Base-by-base conservation (phyloP, 2,329 filamentous ascomycete genomes). In the Boeremia exigua region DNA sequence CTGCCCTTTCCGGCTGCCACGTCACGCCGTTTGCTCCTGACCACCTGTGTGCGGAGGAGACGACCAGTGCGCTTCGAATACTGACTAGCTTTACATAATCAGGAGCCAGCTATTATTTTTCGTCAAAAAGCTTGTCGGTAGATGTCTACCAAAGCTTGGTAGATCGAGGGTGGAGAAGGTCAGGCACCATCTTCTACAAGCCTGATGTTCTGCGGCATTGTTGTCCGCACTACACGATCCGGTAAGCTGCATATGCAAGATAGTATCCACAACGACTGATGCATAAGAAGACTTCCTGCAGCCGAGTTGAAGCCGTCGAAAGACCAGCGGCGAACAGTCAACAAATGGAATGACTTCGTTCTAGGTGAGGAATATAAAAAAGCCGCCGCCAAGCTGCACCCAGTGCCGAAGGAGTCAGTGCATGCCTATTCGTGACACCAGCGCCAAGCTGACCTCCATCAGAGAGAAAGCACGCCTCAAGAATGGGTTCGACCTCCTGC, bases 191-290 rank as follows among this genome's bases (percentile, higher is more conserved):
- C 8, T 79, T 95, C 44, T 95, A 95, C 76, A 86, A 91, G 58
- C 90, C 91, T 12, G 89, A 95, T 74, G 87, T 91, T 67, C 83
- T 84, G 55, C 82, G 87, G 53, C 90, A 92, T 59, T 99, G 95
- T 70, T 99, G 95, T 74, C 92, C 93, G 39, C 92, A 97, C 70
- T 98, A 94, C 73, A 92, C 90, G 1, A 87, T 95, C 49, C 86
- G 79, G 79, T 80, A 64, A 48, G 70, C 33, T 46, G 34, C 27
- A 10, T 15, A 23, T 23, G 30, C n/a, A 19, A 44, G 19, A 23
- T 17, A 28, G 3, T 29, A 28, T 40, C n/a, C 14, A 28, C 28
- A 34, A 29, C 14, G 34, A 51, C 54, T 70, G 40, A 68, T 39
- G 23, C 33, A 19, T 29, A 29, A n/a, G 23, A 54, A 81, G 90